Evolutionary conservation across 139 green algal species (phyloP), one percentile per base, ranked within the genome.

Genomic region (Cymbomonas tetramitiformis): DNA sequence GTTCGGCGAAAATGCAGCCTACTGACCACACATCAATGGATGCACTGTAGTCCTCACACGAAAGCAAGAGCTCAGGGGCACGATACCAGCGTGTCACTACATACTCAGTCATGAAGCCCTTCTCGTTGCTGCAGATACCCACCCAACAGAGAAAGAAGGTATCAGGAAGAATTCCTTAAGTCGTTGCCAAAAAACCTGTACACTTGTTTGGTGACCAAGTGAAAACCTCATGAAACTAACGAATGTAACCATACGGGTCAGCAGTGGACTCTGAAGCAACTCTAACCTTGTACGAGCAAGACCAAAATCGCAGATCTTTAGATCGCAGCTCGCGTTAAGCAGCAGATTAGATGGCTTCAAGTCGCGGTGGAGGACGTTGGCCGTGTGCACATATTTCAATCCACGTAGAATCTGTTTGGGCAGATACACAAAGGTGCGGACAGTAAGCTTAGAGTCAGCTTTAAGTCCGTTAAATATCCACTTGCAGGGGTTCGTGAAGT

Each of bases 31-130:
- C 69, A 59, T 87, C 80, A 26, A 87, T 86, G 36, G 59, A 64
- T 12, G 51, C 64, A 12, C 65, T 84, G 79, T 96, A 96, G 30
- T 80, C 62, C 29, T 93, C 83, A 56, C 78, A 90, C 2, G 73
- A 85, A 29, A 96, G 76, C 62, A 96, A 72, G 59, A 96, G 77
- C 81, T 96, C 87, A 3, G 87, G 87, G 1, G 87, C 84, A 21
- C 87, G 79, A 74, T 95, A 95, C 87, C 87, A 96, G 25, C 87
- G 76, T 3, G 87, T 96, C 4, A 96, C 86, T 7, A 95, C 87
- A 51, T 96, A 96, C 65, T 94, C 84, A 33, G 87, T 96, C 86
- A 96, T 94, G 72, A 88, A 88, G 68, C 81, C 84, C 43, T 47
- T 64, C 64, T 93, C 85, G 0, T 78, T 78, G 64, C 79, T 90